Evolutionary conservation across 257 asterid species (phyloP), one percentile per base, ranked within the genome.

Genomic region (Ilex aquifolium): DNA sequence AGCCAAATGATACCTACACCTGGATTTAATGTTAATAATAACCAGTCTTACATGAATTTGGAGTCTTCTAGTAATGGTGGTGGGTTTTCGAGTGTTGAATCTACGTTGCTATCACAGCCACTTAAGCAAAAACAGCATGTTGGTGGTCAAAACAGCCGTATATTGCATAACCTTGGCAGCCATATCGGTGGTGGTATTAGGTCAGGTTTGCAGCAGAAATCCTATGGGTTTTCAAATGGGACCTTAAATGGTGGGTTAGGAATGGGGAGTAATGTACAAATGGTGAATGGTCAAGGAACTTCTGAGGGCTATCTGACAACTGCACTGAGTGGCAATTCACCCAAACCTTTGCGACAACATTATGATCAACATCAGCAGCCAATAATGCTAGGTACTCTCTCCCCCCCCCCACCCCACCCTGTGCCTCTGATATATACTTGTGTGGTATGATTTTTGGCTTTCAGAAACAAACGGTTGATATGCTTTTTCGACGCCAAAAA

Each of bases 1-100:
- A 83, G 90, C 74, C 99, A 89, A 78, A 92, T 89, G 97, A 92
- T 92, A 54, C 96, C 99, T 7, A 87, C 99, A 55, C 96, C 97
- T 72, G 97, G 99, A 65, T 78, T 83, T 61, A 83, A 67, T 75
- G 85, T 67, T 70, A 70, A 65, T 76, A 80, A 70, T 65, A 79
- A 70, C 69, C 89, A 76, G 62, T 61, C 79, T 31, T 69, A 77
- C 71, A 69, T 76, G 81, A 87, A 82, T 66, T 62, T 79, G 77
- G 95, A 81, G 44, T 64, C 86, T 71, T 72, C 82, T 56, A 84
- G 68, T 80, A 76, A 74, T 66, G 71, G 65, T 64, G 86, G 86
- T 60, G 77, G 70, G 57, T 80, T 73, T 69, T 75, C 88, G 54
- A 80, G 80, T 73, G 84, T 70, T 72, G 94, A 88, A 62, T 73